phyloP scores from a whole-genome alignment of 2,329 filamentous ascomycete genomes.

The Sphaerostilbella broomeana region DNA sequence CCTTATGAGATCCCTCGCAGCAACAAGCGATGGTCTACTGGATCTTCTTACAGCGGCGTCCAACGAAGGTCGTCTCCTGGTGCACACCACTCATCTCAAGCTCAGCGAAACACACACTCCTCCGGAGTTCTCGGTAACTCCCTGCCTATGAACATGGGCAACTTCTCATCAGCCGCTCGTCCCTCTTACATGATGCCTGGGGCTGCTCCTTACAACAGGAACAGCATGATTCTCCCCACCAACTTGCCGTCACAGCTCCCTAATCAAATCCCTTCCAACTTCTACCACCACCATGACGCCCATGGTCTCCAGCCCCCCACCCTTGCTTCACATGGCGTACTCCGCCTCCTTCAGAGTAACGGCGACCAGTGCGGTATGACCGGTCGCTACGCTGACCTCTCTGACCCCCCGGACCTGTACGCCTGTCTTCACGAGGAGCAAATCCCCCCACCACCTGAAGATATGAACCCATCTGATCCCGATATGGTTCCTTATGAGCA shows the following conservation, averaged over 20 bases:
- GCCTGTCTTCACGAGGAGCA: slow-evolving; percentile 69
- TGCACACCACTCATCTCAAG: slow-evolving; percentile 52
- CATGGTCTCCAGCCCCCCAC: slow-evolving; percentile 51
- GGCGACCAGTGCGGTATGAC: slow-evolving; percentile 61
- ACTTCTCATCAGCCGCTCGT: slow-evolving; percentile 49
- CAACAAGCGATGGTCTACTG: slow-evolving; percentile 69
- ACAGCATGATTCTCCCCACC: slow-evolving; percentile 51
- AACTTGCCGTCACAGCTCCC: slow-evolving; percentile 39
- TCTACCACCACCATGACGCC: slow-evolving; percentile 43
- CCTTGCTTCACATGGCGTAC: slow-evolving; percentile 63
- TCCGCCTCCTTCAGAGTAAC: slow-evolving; percentile 69
- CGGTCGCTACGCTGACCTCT: slow-evolving; percentile 65
- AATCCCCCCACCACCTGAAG: slow-evolving; percentile 65
- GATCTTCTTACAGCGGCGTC: slow-evolving; percentile 57
- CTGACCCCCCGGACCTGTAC: slow-evolving; percentile 70
- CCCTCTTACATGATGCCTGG: slow-evolving; percentile 50
- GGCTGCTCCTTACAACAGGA: slow-evolving; percentile 44
- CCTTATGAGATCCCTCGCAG: slow-evolving; percentile 61
- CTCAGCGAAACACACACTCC: slow-evolving; percentile 12
- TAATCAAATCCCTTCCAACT: slow-evolving; percentile 37
- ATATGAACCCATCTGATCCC: slow-evolving; percentile 73
- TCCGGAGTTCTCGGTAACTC: slow-evolving; percentile 37
- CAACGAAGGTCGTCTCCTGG: slow-evolving; percentile 48
- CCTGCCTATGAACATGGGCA: slow-evolving; percentile 47
- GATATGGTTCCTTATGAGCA: slow-evolving; percentile 73